Percentiles rank a stretch among this genome's conserved stretches.
phyloP scores from a whole-genome alignment of 441 rosid species.

The Pelargonium fulgidum region DNA sequence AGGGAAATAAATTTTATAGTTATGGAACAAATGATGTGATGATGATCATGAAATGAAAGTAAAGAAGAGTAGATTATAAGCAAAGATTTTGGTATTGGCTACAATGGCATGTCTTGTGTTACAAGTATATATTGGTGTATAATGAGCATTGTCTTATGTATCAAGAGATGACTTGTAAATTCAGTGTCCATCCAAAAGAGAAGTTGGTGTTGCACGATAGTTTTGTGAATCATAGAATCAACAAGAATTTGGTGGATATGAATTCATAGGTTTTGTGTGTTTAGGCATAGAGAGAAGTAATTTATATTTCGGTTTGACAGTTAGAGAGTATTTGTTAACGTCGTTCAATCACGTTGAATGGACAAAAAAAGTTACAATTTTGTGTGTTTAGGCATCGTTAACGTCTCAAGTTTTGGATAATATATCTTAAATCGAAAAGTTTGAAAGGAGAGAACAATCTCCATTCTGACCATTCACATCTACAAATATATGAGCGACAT shows the following conservation, averaged over 20 bases:
- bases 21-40: too few relatives aligned
- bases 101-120: background rate
- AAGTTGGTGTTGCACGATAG: background rate
- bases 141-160: background rate
- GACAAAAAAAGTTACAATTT: too few relatives aligned
- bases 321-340: too few relatives aligned
- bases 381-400: too few relatives aligned
- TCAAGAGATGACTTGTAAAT: background rate
- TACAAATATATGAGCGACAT: too few relatives aligned
- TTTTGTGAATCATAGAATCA: background rate
- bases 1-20: too few relatives aligned
- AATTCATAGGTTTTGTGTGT: background rate
- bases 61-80: constrained; percentile 2
- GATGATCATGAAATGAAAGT: background rate
- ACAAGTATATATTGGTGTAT: constrained; percentile 2
- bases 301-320: too few relatives aligned
- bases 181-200: background rate
- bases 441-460: too few relatives aligned
- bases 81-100: background rate
- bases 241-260: background rate
- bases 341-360: too few relatives aligned
- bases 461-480: too few relatives aligned
- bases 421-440: too few relatives aligned
- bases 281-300: background rate
- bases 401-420: too few relatives aligned